These are phyloP conservation scores for Ramichloridium luteum DNA, from an alignment of 2,329 filamentous ascomycete species.

Conservation along the genomic window DNA sequence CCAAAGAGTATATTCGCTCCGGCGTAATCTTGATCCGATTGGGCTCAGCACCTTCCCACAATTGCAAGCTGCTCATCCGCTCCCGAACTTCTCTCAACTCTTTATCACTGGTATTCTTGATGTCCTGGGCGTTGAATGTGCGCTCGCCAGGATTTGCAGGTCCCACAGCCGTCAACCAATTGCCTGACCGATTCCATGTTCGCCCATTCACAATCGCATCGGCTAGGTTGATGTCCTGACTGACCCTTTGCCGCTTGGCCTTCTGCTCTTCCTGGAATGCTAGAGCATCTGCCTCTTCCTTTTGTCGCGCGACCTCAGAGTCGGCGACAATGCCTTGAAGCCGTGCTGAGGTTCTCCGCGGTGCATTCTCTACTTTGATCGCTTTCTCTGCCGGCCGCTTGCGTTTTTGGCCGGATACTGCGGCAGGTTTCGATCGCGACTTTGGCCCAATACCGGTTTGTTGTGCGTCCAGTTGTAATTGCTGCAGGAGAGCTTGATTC, in stretches of 20 bases:
- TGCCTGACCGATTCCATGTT: conserved; percentile 52
- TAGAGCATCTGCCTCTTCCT: conserved; percentile 52
- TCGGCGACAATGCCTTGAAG: conserved; percentile 52
- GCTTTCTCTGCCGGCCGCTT: conserved; percentile 34
- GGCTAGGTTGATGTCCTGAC: conserved; percentile 56
- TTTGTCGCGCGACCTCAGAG: conserved; percentile 55
- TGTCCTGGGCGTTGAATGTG: conserved; percentile 76
- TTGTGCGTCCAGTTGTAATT: conserved; percentile 55
- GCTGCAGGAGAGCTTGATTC: conserved; percentile 70
- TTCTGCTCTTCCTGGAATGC: conserved; percentile 45
- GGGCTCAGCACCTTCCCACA: conserved; percentile 77
- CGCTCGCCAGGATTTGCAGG: conserved; percentile 66
- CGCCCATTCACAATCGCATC: conserved; percentile 72
- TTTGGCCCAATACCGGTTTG: conserved; percentile 55
- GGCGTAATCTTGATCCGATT: conserved; percentile 85
- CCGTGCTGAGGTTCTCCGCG: conserved; percentile 49
- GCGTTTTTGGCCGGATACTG: conserved; percentile 29
- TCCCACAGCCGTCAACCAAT: conserved; percentile 56
- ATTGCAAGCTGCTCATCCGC: conserved; percentile 60
- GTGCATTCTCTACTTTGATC: conserved; percentile 45
- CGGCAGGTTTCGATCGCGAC: conserved; percentile 38
- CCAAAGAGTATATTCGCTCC: conserved; percentile 73
- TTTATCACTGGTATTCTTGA: conserved; percentile 66
- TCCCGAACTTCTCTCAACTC: conserved; percentile 60
- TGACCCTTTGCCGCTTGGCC: conserved; percentile 52